Evolutionary conservation across 2,329 filamentous ascomycete species (phyloP).

Genomic region (Stemphylium lycopersici): DNA sequence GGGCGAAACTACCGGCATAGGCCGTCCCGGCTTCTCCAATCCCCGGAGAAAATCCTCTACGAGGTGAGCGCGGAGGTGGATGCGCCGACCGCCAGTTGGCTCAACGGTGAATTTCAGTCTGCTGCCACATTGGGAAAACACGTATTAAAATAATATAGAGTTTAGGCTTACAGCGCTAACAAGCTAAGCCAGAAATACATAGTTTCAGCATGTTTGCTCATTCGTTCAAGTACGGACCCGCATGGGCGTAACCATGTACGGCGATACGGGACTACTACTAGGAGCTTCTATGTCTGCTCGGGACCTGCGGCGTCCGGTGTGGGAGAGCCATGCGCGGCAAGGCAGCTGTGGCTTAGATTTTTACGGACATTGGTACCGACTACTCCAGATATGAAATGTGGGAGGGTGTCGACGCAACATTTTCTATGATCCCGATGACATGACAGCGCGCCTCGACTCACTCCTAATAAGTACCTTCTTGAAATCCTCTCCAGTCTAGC

Average conservation of each 20-base stretch:
- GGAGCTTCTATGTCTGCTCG: slow-evolving; percentile 1
- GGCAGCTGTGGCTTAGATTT: slow-evolving; percentile 5
- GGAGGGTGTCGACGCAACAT: slow-evolving; percentile 9
- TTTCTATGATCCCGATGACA: slow-evolving; percentile 9
- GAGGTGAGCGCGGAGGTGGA: slow-evolving; percentile 12
- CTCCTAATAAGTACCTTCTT: slow-evolving; percentile 22
- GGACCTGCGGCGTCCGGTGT: slow-evolving; percentile 13
- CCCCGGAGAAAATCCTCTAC: slow-evolving; percentile 16
- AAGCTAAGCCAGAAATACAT: too few relatives aligned
- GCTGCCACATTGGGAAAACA: too few relatives aligned
- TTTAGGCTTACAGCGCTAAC: too few relatives aligned
- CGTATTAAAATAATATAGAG: too few relatives aligned
- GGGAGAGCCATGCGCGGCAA: slow-evolving; percentile 8
- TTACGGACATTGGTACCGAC: slow-evolving; percentile 17
- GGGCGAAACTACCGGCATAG: slow-evolving; percentile 17
- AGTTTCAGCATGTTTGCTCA: too few relatives aligned
- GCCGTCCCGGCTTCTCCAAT: slow-evolving; percentile 1
- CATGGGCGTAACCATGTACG: too few relatives aligned
- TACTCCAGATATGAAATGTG: slow-evolving; percentile 16
- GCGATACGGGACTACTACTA: too few relatives aligned
- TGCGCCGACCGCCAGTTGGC: slow-evolving; percentile 3
- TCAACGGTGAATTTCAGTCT: neutral
- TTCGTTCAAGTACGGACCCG: too few relatives aligned
- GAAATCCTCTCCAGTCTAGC: slow-evolving; percentile 8
- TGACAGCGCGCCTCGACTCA: neutral